A percentile compares a stretch with the other conserved stretches of the same genome.
Evolutionary conservation across 305 asterid species (phyloP).

Genomic region (Fraxinus sp.): DNA sequence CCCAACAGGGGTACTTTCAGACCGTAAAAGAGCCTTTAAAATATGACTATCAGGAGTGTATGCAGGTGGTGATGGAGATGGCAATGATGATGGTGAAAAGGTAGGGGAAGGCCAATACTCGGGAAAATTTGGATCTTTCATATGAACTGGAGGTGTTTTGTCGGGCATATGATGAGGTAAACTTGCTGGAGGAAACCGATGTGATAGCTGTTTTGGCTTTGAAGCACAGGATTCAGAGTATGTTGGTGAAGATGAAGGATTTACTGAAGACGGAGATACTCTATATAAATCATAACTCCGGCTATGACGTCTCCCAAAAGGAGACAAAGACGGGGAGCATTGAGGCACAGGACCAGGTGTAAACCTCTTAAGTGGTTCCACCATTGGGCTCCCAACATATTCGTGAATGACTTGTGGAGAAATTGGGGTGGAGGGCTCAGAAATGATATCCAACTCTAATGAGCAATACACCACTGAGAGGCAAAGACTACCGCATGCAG

Average conservation of each 20-base stretch:
- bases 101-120: conserved; percentile 66
- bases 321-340: conserved; percentile 52
- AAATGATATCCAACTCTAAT: conserved; percentile 53
- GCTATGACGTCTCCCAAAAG: conserved; percentile 75
- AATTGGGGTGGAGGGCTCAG: conserved; percentile 79
- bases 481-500: conserved; percentile 79
- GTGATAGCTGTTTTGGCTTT: conserved; percentile 32
- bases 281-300: conserved; percentile 75
- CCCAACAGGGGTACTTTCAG: conserved; percentile 77
- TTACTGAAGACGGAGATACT: conserved; percentile 61
- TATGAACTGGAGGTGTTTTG: conserved; percentile 39
- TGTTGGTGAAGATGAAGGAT: conserved; percentile 76
- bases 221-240: conserved; percentile 62
- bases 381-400: conserved; percentile 90
- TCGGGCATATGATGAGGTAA: conserved; percentile 46
- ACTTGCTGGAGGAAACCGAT: conserved; percentile 56
- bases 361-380: conserved; percentile 73
- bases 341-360: conserved; percentile 52
- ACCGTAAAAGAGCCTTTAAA: conserved; percentile 54
- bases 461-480: conserved; percentile 73
- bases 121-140: conserved; percentile 52
- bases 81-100: conserved; percentile 49
- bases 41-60: conserved; percentile 34
- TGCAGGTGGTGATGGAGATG: conserved; percentile 80
- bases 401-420: conserved; percentile 74